Conservation (phyloP, 2,329 filamentous ascomycete species). For the Apiospora aurea region DNA sequence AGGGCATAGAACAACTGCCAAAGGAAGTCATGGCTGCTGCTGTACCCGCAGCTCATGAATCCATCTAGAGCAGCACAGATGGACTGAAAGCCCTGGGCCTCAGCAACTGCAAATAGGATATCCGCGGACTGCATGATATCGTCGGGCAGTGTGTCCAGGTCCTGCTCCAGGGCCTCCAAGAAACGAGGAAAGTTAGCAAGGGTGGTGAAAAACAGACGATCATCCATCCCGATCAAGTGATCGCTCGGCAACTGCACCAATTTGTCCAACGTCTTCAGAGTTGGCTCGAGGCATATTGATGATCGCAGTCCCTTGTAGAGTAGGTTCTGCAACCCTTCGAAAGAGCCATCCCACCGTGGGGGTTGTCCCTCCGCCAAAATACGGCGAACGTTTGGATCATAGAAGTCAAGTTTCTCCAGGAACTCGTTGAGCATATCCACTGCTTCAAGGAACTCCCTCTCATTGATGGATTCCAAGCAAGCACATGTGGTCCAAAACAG, state of each 20-base stretch:
- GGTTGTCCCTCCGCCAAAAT: constrained; percentile 81
- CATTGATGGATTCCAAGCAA: constrained; percentile 95
- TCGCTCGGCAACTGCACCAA: constrained; percentile 82
- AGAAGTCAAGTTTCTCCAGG: constrained; percentile 82
- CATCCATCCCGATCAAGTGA: constrained; percentile 80
- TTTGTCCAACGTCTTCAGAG: constrained; percentile 78
- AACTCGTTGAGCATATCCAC: constrained; percentile 90
- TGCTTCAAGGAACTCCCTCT: constrained; percentile 91
- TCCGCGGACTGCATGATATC: constrained; percentile 69
- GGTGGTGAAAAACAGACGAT: constrained; percentile 82
- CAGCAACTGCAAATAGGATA: constrained; percentile 74
- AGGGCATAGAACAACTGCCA: constrained; percentile 76
- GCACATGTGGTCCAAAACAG: constrained; percentile 98
- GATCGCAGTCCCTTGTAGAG: constrained; percentile 94
- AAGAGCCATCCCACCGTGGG: constrained; percentile 84
- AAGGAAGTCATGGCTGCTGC: constrained; percentile 77
- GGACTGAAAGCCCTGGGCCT: constrained; percentile 71
- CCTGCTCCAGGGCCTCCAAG: constrained; percentile 77
- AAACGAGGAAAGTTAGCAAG: constrained; percentile 92
- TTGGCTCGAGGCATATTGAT: constrained; percentile 79
- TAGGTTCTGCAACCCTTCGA: constrained; percentile 84
- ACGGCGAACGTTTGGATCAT: constrained; percentile 70
- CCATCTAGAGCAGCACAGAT: constrained; percentile 74
- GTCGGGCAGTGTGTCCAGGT: constrained; percentile 58
- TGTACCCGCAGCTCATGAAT: constrained; percentile 72